A percentile compares a stretch with the other conserved stretches of the same genome.
Evolutionary conservation across 345 rosid genomes (phyloP).

Genomic region (Citrus sinensis): DNA sequence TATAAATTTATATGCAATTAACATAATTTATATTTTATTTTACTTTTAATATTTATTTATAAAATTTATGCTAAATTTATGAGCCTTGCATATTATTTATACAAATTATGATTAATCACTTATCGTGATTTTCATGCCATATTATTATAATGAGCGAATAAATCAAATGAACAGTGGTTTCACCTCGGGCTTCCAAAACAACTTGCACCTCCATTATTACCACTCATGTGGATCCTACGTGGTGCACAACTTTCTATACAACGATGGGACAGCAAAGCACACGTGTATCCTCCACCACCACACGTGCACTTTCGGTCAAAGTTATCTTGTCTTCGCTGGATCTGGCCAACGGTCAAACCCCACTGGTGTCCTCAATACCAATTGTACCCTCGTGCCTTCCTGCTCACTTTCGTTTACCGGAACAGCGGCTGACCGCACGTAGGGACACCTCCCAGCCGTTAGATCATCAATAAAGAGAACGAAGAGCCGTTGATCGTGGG

Average conservation of each 20-base stretch:
- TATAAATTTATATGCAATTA: too few species aligned
- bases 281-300: constrained; percentile 42
- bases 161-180: not conserved
- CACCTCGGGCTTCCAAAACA: not conserved
- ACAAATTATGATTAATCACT: too few species aligned
- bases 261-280: constrained; percentile 54
- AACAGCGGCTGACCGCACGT: constrained; percentile 15
- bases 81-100: too few species aligned
- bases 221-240: constrained; percentile 50
- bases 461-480: not conserved
- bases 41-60: too few species aligned
- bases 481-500: constrained; percentile 16
- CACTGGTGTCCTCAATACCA: not conserved
- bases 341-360: constrained; percentile 38
- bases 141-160: too few species aligned
- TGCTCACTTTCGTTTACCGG: constrained; percentile 20
- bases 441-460: constrained; percentile 16
- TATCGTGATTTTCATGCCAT: too few species aligned
- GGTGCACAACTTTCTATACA: constrained; percentile 39
- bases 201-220: constrained; percentile 16
- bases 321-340: constrained; percentile 32
- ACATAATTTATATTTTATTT: too few species aligned
- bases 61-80: too few species aligned
- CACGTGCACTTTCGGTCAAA: constrained; percentile 55
- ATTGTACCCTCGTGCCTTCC: constrained; percentile 1